phyloP scores from a whole-genome alignment of 768 basidiomycete species.

The Peribolospora kevripleyi region DNA sequence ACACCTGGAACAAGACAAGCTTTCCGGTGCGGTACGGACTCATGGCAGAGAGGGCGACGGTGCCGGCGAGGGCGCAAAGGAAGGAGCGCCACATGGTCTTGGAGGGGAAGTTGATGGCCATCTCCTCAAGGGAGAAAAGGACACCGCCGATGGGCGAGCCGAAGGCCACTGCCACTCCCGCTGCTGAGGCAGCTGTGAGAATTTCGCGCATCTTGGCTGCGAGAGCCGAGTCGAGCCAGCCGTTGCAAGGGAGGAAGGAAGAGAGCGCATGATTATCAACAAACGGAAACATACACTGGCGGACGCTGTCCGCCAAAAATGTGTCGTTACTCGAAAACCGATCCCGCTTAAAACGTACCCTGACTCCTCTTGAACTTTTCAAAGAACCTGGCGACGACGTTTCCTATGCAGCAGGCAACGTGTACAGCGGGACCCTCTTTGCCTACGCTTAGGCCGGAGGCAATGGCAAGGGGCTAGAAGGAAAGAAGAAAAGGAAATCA shows the following conservation, averaged over 20 bases:
- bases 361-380: slow-evolving; percentile 61
- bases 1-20: slow-evolving; percentile 90
- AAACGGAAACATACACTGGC: not conserved
- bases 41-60: slow-evolving; percentile 85
- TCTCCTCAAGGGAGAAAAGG: slow-evolving; percentile 97
- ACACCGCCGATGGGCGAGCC: slow-evolving; percentile 96
- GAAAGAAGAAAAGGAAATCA: not conserved
- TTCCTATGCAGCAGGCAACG: slow-evolving; percentile 82
- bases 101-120: slow-evolving; percentile 91
- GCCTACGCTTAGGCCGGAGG: slow-evolving; percentile 85
- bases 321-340: too few species aligned
- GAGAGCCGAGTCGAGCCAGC: not conserved
- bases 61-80: slow-evolving; percentile 88
- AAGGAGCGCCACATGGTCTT: slow-evolving; percentile 98
- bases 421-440: slow-evolving; percentile 98
- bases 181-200: slow-evolving; percentile 81
- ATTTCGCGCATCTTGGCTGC: slow-evolving; percentile 48
- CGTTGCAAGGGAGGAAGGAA: slow-evolving; percentile 21
- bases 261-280: slow-evolving; percentile 1
- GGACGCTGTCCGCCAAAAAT: not conserved
- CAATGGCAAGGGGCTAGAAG: slow-evolving; percentile 72
- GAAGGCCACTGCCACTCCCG: slow-evolving; percentile 94
- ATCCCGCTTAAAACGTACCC: slow-evolving; percentile 27
- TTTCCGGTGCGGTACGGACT: slow-evolving; percentile 96
- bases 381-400: slow-evolving; percentile 65